phyloP scores from a whole-genome alignment of 2,329 filamentous ascomycete species.

The Penicillium sp. region DNA sequence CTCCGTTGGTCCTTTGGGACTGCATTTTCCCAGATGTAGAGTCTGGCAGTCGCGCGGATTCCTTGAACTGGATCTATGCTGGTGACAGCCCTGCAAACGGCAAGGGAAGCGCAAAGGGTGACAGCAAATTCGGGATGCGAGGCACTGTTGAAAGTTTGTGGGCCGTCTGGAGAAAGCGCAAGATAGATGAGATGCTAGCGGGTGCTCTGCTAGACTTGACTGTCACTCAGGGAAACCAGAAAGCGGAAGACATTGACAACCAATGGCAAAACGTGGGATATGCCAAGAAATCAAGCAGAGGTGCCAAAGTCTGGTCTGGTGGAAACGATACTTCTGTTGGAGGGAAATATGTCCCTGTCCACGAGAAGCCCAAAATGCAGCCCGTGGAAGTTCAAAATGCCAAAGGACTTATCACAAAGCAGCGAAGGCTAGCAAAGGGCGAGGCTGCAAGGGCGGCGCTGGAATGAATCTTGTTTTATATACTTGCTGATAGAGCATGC shows the following conservation, averaged over 20 bases:
- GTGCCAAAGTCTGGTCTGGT: slow-evolving; percentile 52
- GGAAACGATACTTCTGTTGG: slow-evolving; percentile 46
- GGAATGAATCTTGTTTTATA: slow-evolving; percentile 6
- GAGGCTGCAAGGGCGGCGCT: slow-evolving; percentile 11
- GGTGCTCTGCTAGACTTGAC: slow-evolving; percentile 61
- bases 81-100: slow-evolving; percentile 51
- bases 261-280: slow-evolving; percentile 18
- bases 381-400: slow-evolving; percentile 55
- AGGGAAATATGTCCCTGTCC: slow-evolving; percentile 51
- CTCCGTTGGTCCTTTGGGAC: slow-evolving; percentile 89
- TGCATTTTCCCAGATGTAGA: slow-evolving; percentile 66
- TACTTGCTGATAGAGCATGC: background rate
- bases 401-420: slow-evolving; percentile 48
- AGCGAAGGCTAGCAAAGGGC: slow-evolving; percentile 32
- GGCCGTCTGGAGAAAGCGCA: slow-evolving; percentile 70
- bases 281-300: slow-evolving; percentile 27
- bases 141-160: slow-evolving; percentile 69
- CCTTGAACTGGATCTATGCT: slow-evolving; percentile 68
- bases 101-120: slow-evolving; percentile 39
- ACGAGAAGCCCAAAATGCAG: slow-evolving; percentile 50
- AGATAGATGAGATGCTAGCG: slow-evolving; percentile 82
- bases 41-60: slow-evolving; percentile 47
- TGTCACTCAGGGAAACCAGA: slow-evolving; percentile 37
- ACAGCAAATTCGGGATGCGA: slow-evolving; percentile 55
- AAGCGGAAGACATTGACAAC: slow-evolving; percentile 16